Conservation (phyloP, 768 basidiomycete genomes). For the Termitomyces sp. region DNA sequence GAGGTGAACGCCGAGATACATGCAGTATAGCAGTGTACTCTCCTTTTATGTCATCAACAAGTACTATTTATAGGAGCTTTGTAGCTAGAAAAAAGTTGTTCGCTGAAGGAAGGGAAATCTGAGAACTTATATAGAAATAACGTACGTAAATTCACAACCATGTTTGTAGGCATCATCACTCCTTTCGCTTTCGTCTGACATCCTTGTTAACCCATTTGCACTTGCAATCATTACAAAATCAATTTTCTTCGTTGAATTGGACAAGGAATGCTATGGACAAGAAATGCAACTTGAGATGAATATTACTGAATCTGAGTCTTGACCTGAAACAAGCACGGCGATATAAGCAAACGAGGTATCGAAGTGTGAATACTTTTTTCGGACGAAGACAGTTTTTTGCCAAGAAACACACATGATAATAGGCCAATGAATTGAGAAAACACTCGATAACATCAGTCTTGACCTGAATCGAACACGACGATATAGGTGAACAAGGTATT, state of each 20-base stretch:
- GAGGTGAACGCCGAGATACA: not conserved
- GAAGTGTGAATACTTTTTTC: not conserved
- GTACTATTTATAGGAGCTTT: not conserved
- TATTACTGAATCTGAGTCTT: not conserved
- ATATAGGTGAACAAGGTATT: not conserved
- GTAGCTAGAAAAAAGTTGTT: not conserved
- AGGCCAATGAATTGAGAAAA: too few species aligned
- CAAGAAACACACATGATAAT: not conserved
- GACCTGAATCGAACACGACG: not conserved
- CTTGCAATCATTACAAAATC: not conserved
- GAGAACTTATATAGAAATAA: not conserved
- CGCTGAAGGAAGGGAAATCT: not conserved
- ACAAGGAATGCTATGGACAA: not conserved
- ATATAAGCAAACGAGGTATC: not conserved
- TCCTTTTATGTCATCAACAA: not conserved
- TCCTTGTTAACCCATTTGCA: too few species aligned
- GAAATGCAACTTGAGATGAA: not conserved
- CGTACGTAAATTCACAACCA: not conserved
- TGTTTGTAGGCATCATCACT: not conserved
- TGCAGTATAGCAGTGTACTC: not conserved
- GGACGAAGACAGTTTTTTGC: not conserved
- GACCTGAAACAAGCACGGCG: not conserved
- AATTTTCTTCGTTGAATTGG: too few species aligned
- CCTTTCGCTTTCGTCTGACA: not conserved
- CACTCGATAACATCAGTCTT: too few species aligned